phyloP scores from a whole-genome alignment of 2,329 filamentous ascomycete species.

The Lizonia empirigonia region DNA sequence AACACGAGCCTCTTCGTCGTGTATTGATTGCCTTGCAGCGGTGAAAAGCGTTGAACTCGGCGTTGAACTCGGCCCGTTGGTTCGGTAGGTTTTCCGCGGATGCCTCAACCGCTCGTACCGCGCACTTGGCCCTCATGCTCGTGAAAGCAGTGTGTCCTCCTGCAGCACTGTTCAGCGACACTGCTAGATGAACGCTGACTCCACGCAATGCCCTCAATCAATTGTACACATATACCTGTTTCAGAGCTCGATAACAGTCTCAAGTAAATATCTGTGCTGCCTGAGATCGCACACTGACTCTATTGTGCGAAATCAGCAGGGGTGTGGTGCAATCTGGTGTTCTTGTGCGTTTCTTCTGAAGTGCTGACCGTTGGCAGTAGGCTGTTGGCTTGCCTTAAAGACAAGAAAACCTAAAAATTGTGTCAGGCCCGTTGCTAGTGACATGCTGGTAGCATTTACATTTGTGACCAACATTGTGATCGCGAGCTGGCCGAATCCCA shows the following conservation, averaged over 20 bases:
- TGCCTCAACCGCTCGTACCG: background rate
- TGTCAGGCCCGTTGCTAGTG: background rate
- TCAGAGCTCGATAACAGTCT: background rate
- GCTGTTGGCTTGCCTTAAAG: background rate
- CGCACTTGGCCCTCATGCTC: background rate
- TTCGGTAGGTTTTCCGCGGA: background rate
- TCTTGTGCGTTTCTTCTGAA: background rate
- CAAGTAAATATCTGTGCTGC: background rate
- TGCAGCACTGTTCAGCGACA: background rate
- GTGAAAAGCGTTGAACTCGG: slow-evolving; percentile 8
- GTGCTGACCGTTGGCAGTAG: background rate
- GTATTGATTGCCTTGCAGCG: background rate
- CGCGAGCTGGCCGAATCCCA: background rate
- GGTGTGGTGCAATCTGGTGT: background rate
- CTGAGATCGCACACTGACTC: background rate
- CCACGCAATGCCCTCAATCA: background rate
- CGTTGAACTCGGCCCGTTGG: slow-evolving; percentile 11
- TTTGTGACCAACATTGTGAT: background rate
- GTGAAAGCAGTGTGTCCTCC: background rate
- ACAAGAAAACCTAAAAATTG: background rate
- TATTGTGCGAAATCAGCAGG: background rate
- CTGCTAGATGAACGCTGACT: background rate
- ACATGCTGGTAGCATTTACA: background rate
- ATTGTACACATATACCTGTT: background rate
- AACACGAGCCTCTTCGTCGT: too few relatives aligned